Percentiles rank a stretch among this genome's conserved stretches.
phyloP scores from a whole-genome alignment of 805 yeast genomes.

The Hanseniaspora thailandica region DNA sequence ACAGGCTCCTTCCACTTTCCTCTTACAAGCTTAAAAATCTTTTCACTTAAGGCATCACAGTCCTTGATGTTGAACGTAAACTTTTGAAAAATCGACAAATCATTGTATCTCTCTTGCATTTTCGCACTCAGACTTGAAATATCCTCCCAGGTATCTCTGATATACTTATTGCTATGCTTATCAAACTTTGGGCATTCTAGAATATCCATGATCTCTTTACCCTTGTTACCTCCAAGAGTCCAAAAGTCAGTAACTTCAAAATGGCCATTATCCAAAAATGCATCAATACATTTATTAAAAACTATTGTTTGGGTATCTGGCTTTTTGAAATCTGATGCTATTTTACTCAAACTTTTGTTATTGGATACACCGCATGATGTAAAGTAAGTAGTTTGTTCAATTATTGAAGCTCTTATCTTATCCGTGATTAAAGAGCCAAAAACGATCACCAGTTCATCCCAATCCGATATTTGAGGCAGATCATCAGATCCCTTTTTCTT shows the following conservation, averaged over 20 bases:
- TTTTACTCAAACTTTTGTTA: constrained; percentile 67
- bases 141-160: constrained; percentile 40
- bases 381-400: constrained; percentile 54
- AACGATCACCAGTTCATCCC: constrained; percentile 71
- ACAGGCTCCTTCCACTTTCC: constrained; percentile 52
- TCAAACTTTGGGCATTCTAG: constrained; percentile 38
- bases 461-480: constrained; percentile 33
- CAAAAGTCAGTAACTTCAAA: constrained; percentile 66
- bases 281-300: constrained; percentile 35
- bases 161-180: constrained; percentile 36
- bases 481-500: constrained; percentile 19
- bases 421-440: constrained; percentile 53
- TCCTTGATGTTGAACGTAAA: constrained; percentile 31
- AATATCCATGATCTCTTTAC: constrained; percentile 43
- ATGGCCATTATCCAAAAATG: constrained; percentile 40
- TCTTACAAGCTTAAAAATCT: constrained; percentile 49
- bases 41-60: constrained; percentile 38
- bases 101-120: constrained; percentile 14
- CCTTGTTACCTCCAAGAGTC: constrained; percentile 85
- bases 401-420: constrained; percentile 44
- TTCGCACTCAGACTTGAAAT: constrained; percentile 18
- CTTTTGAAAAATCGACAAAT: constrained; percentile 7
- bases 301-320: constrained; percentile 81
- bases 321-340: constrained; percentile 74
- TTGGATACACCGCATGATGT: constrained; percentile 82